Evolutionary conservation across 2,329 filamentous ascomycete species (phyloP).

Genomic region (Penicillium sp.): DNA sequence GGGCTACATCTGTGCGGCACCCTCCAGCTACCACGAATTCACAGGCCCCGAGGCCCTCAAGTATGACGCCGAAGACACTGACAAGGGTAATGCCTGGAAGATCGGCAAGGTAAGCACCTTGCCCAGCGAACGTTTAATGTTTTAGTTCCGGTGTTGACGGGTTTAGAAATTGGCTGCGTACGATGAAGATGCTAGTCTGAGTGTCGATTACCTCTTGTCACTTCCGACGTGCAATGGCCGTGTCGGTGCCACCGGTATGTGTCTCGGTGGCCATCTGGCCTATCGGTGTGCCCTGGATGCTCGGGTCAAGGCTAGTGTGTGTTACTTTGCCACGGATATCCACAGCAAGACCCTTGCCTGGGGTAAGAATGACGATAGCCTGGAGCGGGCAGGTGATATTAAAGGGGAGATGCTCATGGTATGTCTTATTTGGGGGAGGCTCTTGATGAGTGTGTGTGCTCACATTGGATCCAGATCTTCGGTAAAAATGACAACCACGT

Average conservation of each 20-base stretch:
- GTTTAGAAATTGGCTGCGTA: constrained; percentile 76
- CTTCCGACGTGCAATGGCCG: constrained; percentile 78
- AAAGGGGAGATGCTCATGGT: constrained; percentile 77
- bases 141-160: not conserved
- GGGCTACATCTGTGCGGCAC: constrained; percentile 89
- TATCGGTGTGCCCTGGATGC: constrained; percentile 72
- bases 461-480: constrained; percentile 62
- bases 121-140: not conserved
- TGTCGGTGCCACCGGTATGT: constrained; percentile 85
- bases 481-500: constrained; percentile 91
- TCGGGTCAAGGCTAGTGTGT: constrained; percentile 73
- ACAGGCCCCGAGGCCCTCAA: constrained; percentile 78
- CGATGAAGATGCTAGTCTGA: constrained; percentile 72
- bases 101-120: constrained; percentile 65
- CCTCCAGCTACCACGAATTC: constrained; percentile 92
- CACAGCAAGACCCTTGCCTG: constrained; percentile 76
- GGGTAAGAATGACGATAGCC: constrained; percentile 63
- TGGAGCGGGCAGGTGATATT: constrained; percentile 65
- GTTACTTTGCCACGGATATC: constrained; percentile 92
- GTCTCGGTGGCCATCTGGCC: constrained; percentile 85
- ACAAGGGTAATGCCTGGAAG: constrained; percentile 85
- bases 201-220: constrained; percentile 69
- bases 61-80: constrained; percentile 86
- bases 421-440: constrained; percentile 14
- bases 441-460: not conserved